Base-by-base conservation (phyloP, 2,329 filamentous ascomycete species). In the Verticillium isaacii region DNA sequence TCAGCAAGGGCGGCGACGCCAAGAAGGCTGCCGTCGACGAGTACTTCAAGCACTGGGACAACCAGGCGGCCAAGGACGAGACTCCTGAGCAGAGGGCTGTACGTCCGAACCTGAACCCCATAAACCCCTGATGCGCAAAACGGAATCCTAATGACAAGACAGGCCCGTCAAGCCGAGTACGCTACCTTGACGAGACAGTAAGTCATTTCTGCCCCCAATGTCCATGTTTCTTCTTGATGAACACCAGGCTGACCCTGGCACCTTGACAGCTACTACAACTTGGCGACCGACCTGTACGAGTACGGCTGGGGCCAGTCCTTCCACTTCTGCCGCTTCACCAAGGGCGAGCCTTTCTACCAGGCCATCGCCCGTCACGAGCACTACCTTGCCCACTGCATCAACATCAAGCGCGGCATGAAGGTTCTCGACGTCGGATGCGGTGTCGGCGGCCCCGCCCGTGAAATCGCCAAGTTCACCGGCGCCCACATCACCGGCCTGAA, bases 341-440 rank as follows among this genome's bases (percentile, higher is more conserved):
- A 88, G 68, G 90, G 89, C 70, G 93, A 97, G 80, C 80, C 87
- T 58, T 97, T 97, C 80, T 82, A 87, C 77, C 90, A 93, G 76
- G 93, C 93, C 63, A 93, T 97, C 75, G 92, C 93, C 68, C 90
- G 93, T 60, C 93, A 97, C 72, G 93, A 97, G 80, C 93, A 97
- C 82, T 97, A 96, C 79, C 88, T 97, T 19, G 93, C 93, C 37
- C 87, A 92, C 75, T 87, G 87, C 75, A 95, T 96, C 75, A 88
- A 88, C 66, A 87, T 97, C 70, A 85, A 88, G 74, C 86, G 91
- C 69, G 86, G 85, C 68, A 93, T 93, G 88, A 89, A 86, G 70
- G 93, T 97, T 37, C 83, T 97, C n/a, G 93, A 97, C 71, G 93
- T 97, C 64, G 93, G 93, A 64, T 97, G 93, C 71, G 93, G 93